phyloP scores from a whole-genome alignment of 768 basidiomycete species.

The Suillus bovinus region DNA sequence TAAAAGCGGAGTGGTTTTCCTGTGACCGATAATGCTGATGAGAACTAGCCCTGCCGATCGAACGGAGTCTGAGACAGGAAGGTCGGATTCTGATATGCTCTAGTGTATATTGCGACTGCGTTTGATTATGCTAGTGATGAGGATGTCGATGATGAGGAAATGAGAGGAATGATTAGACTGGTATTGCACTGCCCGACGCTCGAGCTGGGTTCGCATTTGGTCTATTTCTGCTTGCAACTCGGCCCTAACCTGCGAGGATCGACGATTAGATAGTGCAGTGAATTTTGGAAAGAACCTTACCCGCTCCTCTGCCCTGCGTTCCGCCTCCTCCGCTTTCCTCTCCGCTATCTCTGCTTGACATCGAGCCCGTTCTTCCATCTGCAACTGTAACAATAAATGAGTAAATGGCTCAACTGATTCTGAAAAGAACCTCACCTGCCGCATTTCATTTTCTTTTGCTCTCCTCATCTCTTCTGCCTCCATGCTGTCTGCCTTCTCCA shows the following conservation, averaged over 20 bases:
- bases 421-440: background rate
- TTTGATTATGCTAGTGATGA: background rate
- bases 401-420: background rate
- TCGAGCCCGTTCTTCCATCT: background rate
- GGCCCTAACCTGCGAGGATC: background rate
- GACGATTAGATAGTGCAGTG: background rate
- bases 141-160: background rate
- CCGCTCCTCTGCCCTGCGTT: background rate
- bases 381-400: background rate
- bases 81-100: background rate
- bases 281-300: background rate
- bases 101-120: background rate
- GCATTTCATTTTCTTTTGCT: background rate
- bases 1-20: background rate
- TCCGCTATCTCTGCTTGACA: background rate
- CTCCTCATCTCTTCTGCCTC: background rate
- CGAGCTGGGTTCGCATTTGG: background rate
- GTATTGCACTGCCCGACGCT: background rate
- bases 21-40: background rate
- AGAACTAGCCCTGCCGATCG: background rate
- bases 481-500: background rate
- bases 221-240: background rate
- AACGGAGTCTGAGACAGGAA: background rate
- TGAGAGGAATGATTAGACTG: background rate
- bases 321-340: background rate